A percentile compares a stretch with the other conserved stretches of the same genome.
phyloP scores from a whole-genome alignment of 768 basidiomycete genomes.

The Lentinula aciculospora region DNA sequence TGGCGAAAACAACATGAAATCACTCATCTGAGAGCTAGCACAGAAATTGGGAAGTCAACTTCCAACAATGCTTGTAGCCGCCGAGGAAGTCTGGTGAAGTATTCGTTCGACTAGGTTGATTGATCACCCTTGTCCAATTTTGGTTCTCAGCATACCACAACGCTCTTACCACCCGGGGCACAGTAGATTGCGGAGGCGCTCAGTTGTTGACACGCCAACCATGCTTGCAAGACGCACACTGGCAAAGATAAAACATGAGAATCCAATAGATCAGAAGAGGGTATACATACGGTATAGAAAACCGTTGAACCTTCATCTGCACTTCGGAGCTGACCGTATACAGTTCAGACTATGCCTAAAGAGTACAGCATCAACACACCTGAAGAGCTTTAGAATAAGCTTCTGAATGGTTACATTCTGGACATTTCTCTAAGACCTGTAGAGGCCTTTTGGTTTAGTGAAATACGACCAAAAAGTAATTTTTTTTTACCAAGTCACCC shows the following conservation, averaged over 20 bases:
- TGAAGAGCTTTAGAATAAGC: slow-evolving; percentile 89
- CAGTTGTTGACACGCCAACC: slow-evolving; percentile 83
- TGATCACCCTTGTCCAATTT: too few species aligned
- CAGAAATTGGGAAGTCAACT: too few species aligned
- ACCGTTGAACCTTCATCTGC: slow-evolving; percentile 95
- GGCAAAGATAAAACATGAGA: slow-evolving; percentile 7
- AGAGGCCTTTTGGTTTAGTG: too few species aligned
- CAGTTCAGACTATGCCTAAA: not conserved
- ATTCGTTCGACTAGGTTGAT: too few species aligned
- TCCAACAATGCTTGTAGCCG: too few species aligned
- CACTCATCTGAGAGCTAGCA: too few species aligned
- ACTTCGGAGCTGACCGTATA: slow-evolving; percentile 57
- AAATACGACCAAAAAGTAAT: not conserved
- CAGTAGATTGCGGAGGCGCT: slow-evolving; percentile 3
- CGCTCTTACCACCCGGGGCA: not conserved
- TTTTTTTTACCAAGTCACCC: slow-evolving; percentile 40
- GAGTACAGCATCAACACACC: slow-evolving; percentile 32
- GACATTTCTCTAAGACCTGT: slow-evolving; percentile 88
- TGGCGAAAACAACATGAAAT: too few species aligned
- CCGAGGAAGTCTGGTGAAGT: not conserved
- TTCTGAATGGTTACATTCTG: slow-evolving; percentile 77
- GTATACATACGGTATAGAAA: slow-evolving; percentile 77
- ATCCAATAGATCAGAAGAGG: slow-evolving; percentile 6
- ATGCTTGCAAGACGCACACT: slow-evolving; percentile 75
- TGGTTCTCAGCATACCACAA: too few species aligned